Percentiles rank a stretch among this genome's conserved stretches.
These are phyloP conservation scores for Entomortierella chlamydospora DNA, from an alignment of 192 early-diverging fungal species.

Conservation along the genomic window DNA sequence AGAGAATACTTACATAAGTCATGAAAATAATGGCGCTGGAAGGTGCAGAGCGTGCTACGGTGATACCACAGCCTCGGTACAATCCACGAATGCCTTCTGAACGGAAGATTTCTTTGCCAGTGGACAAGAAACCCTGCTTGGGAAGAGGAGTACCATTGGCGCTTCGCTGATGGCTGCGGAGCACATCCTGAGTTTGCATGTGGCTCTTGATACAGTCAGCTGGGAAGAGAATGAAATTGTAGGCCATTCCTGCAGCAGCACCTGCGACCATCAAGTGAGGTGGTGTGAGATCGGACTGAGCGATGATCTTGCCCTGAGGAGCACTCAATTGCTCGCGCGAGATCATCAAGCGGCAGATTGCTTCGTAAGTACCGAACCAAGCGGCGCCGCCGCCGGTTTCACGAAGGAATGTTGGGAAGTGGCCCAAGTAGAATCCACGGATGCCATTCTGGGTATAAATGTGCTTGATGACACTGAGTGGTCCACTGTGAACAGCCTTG, in stretches of 20 bases:
- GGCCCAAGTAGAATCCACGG: constrained; percentile 81
- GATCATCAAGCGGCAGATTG: constrained; percentile 61
- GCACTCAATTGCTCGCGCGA: constrained; percentile 22
- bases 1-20: constrained; percentile 75
- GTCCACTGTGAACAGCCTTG: constrained; percentile 54
- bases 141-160: not conserved
- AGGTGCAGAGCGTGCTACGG: constrained; percentile 87
- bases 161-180: constrained; percentile 39
- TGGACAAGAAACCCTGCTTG: constrained; percentile 66
- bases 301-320: constrained; percentile 21
- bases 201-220: constrained; percentile 94
- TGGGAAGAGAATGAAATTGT: constrained; percentile 90
- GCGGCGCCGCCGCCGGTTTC: constrained; percentile 92
- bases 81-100: constrained; percentile 85
- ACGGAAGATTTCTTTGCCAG: constrained; percentile 76
- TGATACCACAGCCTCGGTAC: constrained; percentile 96
- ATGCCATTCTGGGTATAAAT: constrained; percentile 61
- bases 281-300: constrained; percentile 79
- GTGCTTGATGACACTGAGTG: constrained; percentile 59
- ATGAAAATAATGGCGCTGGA: constrained; percentile 97
- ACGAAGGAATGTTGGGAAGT: constrained; percentile 85
- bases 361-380: constrained; percentile 98
- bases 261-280: constrained; percentile 87
- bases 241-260: constrained; percentile 91
- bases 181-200: constrained; percentile 88